A percentile compares a stretch with the other conserved stretches of the same genome.
These are phyloP conservation scores for Adiantum capillusveneris DNA, from an alignment of 75 land plant genomes.

Conservation along the genomic window DNA sequence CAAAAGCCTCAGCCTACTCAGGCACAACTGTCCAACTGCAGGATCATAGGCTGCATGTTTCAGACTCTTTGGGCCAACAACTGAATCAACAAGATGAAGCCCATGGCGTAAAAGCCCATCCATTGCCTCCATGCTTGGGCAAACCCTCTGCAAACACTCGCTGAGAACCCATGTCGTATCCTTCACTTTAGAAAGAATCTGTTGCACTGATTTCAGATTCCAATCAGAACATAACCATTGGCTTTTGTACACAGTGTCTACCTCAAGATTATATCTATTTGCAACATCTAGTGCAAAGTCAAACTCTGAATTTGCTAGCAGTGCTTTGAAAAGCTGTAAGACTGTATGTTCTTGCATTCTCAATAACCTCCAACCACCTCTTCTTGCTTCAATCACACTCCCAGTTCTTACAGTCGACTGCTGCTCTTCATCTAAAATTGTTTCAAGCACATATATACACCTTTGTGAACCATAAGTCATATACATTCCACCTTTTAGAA, in stretches of 20 bases:
- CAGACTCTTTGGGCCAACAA: slow-evolving; percentile 25
- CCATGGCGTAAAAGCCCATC: slow-evolving; percentile 59
- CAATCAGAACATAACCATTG: slow-evolving; percentile 66
- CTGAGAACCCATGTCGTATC: slow-evolving; percentile 67
- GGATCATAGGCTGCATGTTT: slow-evolving; percentile 10
- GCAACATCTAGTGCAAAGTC: slow-evolving; percentile 61
- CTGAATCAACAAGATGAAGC: slow-evolving; percentile 45
- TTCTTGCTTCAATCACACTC: slow-evolving; percentile 3
- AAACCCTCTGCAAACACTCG: slow-evolving; percentile 65
- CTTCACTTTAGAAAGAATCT: slow-evolving; percentile 41
- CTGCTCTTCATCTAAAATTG: neutral
- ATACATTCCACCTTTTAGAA: slow-evolving; percentile 37
- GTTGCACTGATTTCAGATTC: slow-evolving; percentile 33
- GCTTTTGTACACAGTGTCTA: slow-evolving; percentile 65
- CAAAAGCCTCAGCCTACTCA: slow-evolving; percentile 54
- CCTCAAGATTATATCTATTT: slow-evolving; percentile 40
- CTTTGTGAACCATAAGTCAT: slow-evolving; percentile 27
- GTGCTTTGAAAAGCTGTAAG: slow-evolving; percentile 46
- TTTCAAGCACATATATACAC: slow-evolving; percentile 47
- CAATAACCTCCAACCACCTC: slow-evolving; percentile 41
- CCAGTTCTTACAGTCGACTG: neutral
- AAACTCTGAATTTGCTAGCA: slow-evolving; percentile 44
- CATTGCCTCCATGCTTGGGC: slow-evolving; percentile 59
- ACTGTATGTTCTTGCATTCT: slow-evolving; percentile 49
- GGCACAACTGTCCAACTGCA: slow-evolving; percentile 30